phyloP scores from a whole-genome alignment of 2,329 filamentous ascomycete species.

The Aschersonia sp. region DNA sequence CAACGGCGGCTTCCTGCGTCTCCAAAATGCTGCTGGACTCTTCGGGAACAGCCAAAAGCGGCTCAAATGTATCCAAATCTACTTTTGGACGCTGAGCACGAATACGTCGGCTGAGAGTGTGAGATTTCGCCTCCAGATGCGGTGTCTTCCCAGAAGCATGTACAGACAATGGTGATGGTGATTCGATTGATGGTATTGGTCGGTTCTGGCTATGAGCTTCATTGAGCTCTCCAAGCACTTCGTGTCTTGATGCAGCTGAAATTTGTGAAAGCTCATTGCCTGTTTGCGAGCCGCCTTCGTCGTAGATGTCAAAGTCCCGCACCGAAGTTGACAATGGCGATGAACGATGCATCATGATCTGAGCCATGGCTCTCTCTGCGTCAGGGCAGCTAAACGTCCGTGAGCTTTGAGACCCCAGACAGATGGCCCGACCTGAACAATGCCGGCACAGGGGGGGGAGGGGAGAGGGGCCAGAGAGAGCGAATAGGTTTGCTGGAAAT shows the following conservation, averaged over 20 bases:
- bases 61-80: slow-evolving; percentile 18
- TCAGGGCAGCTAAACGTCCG: neutral
- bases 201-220: slow-evolving; percentile 2
- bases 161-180: neutral
- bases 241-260: neutral
- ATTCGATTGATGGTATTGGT: neutral
- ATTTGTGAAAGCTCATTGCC: neutral
- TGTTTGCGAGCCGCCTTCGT: neutral
- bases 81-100: slow-evolving; percentile 15
- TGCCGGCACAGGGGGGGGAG: too few relatives aligned
- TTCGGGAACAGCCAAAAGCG: slow-evolving; percentile 17
- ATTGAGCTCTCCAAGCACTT: slow-evolving; percentile 4
- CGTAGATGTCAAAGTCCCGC: slow-evolving; percentile 2
- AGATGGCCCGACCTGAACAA: too few relatives aligned
- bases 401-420: neutral
- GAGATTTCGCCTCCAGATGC: slow-evolving; percentile 2
- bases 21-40: slow-evolving; percentile 9
- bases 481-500: neutral
- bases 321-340: neutral
- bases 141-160: slow-evolving; percentile 1
- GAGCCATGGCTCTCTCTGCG: neutral
- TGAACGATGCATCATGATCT: slow-evolving; percentile 1
- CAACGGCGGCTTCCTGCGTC: neutral
- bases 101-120: slow-evolving; percentile 7
- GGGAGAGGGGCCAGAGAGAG: neutral